phyloP scores from a whole-genome alignment of 768 basidiomycete genomes.

The Lentinula boryana region DNA sequence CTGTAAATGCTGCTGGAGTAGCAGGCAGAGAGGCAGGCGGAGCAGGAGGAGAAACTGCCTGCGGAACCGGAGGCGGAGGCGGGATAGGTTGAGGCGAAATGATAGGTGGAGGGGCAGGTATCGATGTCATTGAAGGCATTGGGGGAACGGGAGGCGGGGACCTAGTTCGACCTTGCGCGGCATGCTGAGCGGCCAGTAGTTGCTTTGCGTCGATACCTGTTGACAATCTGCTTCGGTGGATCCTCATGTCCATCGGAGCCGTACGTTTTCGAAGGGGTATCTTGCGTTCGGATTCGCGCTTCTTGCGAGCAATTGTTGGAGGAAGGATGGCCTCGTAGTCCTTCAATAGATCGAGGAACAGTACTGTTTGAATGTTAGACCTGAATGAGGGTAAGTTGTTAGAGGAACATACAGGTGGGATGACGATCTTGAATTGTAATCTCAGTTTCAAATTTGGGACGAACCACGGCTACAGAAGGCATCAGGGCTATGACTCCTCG shows the following conservation, averaged over 20 bases:
- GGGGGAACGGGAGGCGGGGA: constrained; percentile 22
- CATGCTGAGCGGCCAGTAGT: constrained; percentile 64
- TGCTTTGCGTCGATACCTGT: constrained; percentile 65
- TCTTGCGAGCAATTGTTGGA: constrained; percentile 78
- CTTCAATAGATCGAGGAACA: constrained; percentile 82
- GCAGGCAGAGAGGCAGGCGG: constrained; percentile 17
- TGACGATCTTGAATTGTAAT: constrained; percentile 90
- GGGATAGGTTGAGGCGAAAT: constrained; percentile 20
- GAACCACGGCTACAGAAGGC: constrained; percentile 54
- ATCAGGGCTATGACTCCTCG: not conserved
- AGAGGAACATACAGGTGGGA: constrained; percentile 52
- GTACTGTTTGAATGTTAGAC: constrained; percentile 33
- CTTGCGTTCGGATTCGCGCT: constrained; percentile 81
- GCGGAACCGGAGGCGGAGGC: constrained; percentile 10
- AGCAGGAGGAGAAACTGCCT: constrained; percentile 16
- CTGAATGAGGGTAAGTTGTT: not conserved
- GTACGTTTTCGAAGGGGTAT: constrained; percentile 83
- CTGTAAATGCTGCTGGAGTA: not conserved
- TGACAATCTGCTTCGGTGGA: constrained; percentile 73
- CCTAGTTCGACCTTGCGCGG: constrained; percentile 42
- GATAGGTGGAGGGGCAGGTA: constrained; percentile 18
- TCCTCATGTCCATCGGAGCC: constrained; percentile 81
- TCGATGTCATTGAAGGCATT: constrained; percentile 6
- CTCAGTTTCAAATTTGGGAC: constrained; percentile 78
- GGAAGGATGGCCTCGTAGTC: constrained; percentile 73